Conservation (phyloP, 1,139 yeast genomes). For the Saccharomycopsis hybrid region DNA sequence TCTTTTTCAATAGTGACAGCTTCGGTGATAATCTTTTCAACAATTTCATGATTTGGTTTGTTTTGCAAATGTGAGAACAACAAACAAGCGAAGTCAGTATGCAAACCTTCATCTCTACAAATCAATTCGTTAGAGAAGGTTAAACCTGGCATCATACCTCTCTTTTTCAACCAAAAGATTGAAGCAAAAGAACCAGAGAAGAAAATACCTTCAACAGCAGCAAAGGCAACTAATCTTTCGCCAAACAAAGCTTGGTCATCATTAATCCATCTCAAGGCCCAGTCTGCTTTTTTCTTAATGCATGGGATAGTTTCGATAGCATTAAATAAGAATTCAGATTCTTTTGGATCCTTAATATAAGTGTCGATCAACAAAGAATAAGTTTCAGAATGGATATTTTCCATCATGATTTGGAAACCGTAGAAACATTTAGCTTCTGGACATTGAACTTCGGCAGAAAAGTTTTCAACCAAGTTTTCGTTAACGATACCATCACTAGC, state of each 20-base stretch:
- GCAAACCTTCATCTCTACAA: constrained; percentile 97
- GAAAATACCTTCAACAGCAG: constrained; percentile 98
- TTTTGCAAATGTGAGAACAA: constrained; percentile 87
- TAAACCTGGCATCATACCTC: constrained; percentile 98
- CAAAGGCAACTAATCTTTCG: constrained; percentile 95
- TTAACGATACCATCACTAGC: constrained; percentile 98
- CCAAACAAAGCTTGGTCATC: constrained; percentile 84
- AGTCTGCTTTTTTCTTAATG: constrained; percentile 93
- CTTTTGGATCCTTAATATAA: constrained; percentile 92
- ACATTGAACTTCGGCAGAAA: constrained; percentile 92
- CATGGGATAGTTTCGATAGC: constrained; percentile 94
- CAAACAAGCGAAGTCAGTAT: constrained; percentile 96
- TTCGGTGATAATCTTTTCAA: constrained; percentile 83
- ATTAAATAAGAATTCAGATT: constrained; percentile 80
- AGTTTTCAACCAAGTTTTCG: constrained; percentile 94
- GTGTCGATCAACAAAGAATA: constrained; percentile 92
- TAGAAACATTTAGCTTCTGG: constrained; percentile 99
- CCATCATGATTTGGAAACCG: constrained; percentile 99
- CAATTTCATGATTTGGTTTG: constrained; percentile 76
- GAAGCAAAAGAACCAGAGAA: constrained; percentile 98
- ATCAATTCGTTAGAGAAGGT: constrained; percentile 95
- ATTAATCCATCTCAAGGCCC: constrained; percentile 96
- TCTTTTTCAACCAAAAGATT: constrained; percentile 95
- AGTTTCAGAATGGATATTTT: constrained; percentile 96
- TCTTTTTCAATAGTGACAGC: constrained; percentile 94